phyloP scores from a whole-genome alignment of 169 alveolate species.

The Babesia sp. region DNA sequence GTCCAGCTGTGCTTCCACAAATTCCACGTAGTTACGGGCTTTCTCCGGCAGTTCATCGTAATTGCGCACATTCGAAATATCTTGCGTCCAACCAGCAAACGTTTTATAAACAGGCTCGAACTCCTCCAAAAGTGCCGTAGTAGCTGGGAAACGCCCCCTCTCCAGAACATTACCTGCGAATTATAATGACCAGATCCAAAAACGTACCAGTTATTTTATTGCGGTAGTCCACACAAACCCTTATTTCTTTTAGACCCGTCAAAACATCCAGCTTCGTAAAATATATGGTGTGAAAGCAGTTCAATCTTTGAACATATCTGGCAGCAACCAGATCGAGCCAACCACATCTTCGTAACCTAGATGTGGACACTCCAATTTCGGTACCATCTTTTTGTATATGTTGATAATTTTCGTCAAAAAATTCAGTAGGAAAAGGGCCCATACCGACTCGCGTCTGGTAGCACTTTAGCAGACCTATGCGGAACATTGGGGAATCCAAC shows the following conservation, averaged over 20 bases:
- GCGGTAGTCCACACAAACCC: conserved; percentile 80
- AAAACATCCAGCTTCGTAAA: conserved; percentile 93
- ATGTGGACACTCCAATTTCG: conserved; percentile 95
- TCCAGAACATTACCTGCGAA: conserved; percentile 65
- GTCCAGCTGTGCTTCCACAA: conserved; percentile 77
- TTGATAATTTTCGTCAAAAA: conserved; percentile 78
- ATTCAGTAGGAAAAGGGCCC: conserved; percentile 96
- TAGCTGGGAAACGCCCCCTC: conserved; percentile 83
- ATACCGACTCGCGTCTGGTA: conserved; percentile 96
- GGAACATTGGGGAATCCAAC: conserved; percentile 57
- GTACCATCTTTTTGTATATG: conserved; percentile 84
- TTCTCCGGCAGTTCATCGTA: conserved; percentile 85
- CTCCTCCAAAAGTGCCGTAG: conserved; percentile 76
- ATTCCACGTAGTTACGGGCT: conserved; percentile 82
- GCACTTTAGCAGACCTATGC: conserved; percentile 89
- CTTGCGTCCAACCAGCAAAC: conserved; percentile 88
- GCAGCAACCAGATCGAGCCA: conserved; percentile 93
- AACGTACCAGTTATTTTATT: conserved; percentile 67
- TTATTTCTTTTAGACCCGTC: conserved; percentile 84
- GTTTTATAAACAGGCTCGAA: conserved; percentile 86
- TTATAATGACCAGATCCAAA: background rate
- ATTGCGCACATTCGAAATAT: conserved; percentile 73
- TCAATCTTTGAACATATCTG: conserved; percentile 71
- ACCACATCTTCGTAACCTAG: conserved; percentile 95
- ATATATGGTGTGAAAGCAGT: conserved; percentile 82